Percentiles rank a stretch among this genome's conserved stretches.
Conservation (phyloP, 495 filamentous ascomycete species). For the Cercophora scortea region DNA sequence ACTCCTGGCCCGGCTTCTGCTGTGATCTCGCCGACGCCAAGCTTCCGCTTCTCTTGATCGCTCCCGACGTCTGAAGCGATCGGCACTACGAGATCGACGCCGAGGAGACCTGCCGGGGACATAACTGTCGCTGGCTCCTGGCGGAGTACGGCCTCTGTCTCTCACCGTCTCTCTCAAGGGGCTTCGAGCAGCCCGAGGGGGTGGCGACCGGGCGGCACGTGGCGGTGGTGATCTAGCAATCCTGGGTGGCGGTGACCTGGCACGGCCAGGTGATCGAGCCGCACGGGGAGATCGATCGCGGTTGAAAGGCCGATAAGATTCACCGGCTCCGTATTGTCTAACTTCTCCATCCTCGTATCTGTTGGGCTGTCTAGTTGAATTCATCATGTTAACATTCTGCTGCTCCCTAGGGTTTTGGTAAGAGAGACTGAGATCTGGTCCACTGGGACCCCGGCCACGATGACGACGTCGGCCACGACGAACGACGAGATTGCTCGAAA, state of each 20-base stretch:
- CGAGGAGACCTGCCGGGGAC: conserved; percentile 27
- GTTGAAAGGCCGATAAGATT: conserved; percentile 46
- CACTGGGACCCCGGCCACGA: background rate
- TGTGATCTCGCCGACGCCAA: conserved; percentile 27
- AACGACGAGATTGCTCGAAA: too few species aligned
- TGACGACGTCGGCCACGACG: too few species aligned
- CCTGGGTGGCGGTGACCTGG: conserved; percentile 7
- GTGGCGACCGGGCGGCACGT: conserved; percentile 14
- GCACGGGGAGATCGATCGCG: conserved; percentile 36
- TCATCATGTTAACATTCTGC: background rate
- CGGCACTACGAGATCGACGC: conserved; percentile 23
- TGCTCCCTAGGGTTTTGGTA: background rate
- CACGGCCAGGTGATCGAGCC: background rate
- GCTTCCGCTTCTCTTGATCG: conserved; percentile 30
- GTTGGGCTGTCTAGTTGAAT: background rate
- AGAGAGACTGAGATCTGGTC: background rate
- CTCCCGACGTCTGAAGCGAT: conserved; percentile 27
- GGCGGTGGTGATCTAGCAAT: background rate
- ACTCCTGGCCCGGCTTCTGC: conserved; percentile 32
- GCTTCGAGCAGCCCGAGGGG: conserved; percentile 31
- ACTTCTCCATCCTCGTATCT: conserved; percentile 50
- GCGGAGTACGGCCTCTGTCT: conserved; percentile 20
- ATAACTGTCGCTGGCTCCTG: conserved; percentile 26
- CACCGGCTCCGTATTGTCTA: conserved; percentile 46
- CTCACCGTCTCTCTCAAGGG: conserved; percentile 24